Evolutionary conservation across 2,329 filamentous ascomycete genomes (phyloP).

Genomic region (Gaeumannomyces tritici): DNA sequence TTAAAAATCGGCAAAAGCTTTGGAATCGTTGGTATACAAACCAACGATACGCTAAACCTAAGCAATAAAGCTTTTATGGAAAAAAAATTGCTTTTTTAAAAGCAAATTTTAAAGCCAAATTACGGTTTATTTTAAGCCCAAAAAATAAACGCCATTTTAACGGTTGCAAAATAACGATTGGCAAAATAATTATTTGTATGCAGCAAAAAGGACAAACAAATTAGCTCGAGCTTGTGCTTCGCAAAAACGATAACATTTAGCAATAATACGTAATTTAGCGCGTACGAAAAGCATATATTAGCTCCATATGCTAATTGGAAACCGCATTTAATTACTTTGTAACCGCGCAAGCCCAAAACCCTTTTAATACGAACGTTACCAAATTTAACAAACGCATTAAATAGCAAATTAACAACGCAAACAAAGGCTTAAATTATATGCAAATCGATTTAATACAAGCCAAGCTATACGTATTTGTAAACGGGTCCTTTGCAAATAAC

Average conservation of each 20-base stretch:
- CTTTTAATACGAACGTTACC: background rate
- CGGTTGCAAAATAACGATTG: too few species aligned
- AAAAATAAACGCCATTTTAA: too few species aligned
- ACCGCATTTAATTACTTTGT: background rate
- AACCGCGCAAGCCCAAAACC: background rate
- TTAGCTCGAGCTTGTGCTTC: too few species aligned
- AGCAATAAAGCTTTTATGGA: too few species aligned
- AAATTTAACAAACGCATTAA: background rate
- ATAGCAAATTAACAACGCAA: background rate
- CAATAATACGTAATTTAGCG: background rate
- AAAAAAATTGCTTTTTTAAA: background rate
- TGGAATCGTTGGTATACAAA: background rate
- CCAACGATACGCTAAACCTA: background rate
- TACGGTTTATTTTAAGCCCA: too few species aligned
- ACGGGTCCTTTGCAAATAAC: background rate
- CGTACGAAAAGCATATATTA: background rate
- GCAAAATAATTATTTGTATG: too few species aligned
- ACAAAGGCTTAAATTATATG: background rate
- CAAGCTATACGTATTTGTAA: background rate
- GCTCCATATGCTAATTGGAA: background rate
- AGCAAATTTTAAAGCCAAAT: background rate
- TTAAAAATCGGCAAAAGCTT: too few species aligned
- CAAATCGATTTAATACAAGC: background rate
- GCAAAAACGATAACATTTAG: background rate
- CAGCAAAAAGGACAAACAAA: background rate